Evolutionary conservation across 352 stramenopile genomes (phyloP), one percentile per base, ranked within the genome.

Genomic region (Globisporangium solare): DNA sequence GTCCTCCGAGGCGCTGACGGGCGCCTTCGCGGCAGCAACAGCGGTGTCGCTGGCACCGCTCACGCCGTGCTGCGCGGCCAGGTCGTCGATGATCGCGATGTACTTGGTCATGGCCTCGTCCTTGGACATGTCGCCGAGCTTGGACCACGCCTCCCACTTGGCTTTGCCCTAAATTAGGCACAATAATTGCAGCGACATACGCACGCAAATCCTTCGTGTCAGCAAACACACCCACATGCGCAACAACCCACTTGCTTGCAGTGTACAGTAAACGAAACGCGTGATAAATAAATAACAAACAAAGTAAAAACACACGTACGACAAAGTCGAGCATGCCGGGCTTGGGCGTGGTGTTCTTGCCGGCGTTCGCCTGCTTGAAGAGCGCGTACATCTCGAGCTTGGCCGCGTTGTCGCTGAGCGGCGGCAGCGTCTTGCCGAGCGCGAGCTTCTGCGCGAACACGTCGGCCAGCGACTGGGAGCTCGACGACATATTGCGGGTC

Each of bases 301-400:
- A n/a, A n/a, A n/a, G n/a, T n/a, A n/a, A n/a, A n/a, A n/a, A n/a
- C n/a, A n/a, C n/a, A n/a, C 70, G 58, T 14, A 76, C 75, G n/a
- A 94, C 80, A 67, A 91, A 90, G 68, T 94, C 82, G 56, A 94
- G 72, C 74, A 92, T 87, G 17, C 81, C 78, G 0, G 84, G 84
- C 45, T 79, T 76, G n/a, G 63, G 42, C 12, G 79, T 80, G n/a
- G 70, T 70, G 68, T 84, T 88, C 51, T 74, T 70, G 57, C 82
- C 84, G 5, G 60, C 51, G 31, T 85, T 76, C 6, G 80, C 70
- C 60, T 94, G 84, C 54, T 94, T 92, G 68, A 88, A 94, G 15
- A 94, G 74, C 61, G 82, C 76, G 68, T 94, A 94, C 74, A 94
- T 84, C 59, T 87, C 59, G 41, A 94, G 67, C 58, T 94, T 92